phyloP scores from a whole-genome alignment of 2,329 filamentous ascomycete genomes.

The Botrytis tulipae region DNA sequence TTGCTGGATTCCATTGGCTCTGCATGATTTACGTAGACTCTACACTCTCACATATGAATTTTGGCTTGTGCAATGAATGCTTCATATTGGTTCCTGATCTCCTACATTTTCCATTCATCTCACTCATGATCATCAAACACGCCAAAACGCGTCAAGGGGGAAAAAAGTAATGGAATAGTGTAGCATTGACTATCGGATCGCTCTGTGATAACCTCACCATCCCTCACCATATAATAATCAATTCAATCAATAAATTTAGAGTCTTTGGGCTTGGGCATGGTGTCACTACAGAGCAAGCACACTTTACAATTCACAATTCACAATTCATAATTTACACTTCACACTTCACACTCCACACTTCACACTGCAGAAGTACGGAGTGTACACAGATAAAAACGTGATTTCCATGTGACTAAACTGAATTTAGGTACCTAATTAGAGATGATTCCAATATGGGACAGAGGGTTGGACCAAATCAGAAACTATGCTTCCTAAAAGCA shows the following conservation, averaged over 20 bases:
- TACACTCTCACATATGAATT: neutral
- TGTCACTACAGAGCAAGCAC: neutral
- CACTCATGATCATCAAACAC: neutral
- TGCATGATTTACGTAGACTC: neutral
- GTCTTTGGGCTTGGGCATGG: neutral
- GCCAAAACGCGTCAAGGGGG: constrained; percentile 10
- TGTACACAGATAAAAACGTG: neutral
- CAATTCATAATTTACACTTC: neutral
- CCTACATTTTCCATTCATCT: neutral
- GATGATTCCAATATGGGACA: neutral
- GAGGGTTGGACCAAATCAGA: neutral
- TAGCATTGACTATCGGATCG: neutral
- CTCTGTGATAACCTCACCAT: neutral
- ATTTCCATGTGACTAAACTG: neutral
- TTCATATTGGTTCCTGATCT: neutral
- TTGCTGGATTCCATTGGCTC: neutral
- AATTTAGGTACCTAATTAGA: neutral
- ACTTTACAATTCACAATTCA: neutral
- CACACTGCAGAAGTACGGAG: neutral
- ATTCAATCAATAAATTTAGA: neutral
- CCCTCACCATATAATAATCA: neutral
- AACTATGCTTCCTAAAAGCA: neutral
- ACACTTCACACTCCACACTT: neutral
- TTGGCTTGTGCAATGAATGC: constrained; percentile 3
- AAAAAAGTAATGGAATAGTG: neutral